phyloP scores from a whole-genome alignment of 495 filamentous ascomycete genomes.

The Lineolata rhizophorae region DNA sequence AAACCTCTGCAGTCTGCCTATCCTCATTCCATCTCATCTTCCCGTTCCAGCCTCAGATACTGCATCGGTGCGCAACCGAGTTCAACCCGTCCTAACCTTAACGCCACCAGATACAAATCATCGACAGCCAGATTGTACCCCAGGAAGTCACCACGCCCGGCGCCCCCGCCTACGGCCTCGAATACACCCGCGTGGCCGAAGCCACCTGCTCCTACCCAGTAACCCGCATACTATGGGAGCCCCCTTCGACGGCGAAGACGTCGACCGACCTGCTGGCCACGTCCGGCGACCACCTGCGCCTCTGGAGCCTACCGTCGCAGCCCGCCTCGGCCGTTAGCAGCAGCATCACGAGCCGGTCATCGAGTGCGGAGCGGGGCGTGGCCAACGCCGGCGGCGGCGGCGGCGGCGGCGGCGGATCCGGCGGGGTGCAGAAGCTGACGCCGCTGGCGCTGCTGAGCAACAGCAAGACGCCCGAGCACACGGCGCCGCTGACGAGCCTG shows the following conservation, averaged over 20 bases:
- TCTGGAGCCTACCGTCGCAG: slow-evolving; percentile 68
- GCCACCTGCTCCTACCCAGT: slow-evolving; percentile 96
- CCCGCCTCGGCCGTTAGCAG: slow-evolving; percentile 28
- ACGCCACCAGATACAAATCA: slow-evolving; percentile 98
- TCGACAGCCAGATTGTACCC: slow-evolving; percentile 60
- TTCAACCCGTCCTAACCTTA: no score
- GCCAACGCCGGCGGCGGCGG: no score
- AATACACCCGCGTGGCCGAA: slow-evolving; percentile 89
- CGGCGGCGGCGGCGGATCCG: no score
- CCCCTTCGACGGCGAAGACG: slow-evolving; percentile 87
- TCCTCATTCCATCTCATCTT: no score
- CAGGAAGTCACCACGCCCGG: slow-evolving; percentile 55
- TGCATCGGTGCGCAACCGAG: no score
- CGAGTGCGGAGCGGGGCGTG: slow-evolving; percentile 32
- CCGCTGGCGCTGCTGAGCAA: slow-evolving; percentile 88
- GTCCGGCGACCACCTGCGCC: slow-evolving; percentile 81
- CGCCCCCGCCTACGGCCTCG: slow-evolving; percentile 49
- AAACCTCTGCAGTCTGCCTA: no score
- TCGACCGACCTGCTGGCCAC: slow-evolving; percentile 92
- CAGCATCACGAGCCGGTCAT: slow-evolving; percentile 53
- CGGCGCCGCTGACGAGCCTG: slow-evolving; percentile 81
- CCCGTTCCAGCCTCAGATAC: no score
- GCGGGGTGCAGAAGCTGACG: slow-evolving; percentile 68
- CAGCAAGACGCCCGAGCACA: slow-evolving; percentile 95
- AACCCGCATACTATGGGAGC: slow-evolving; percentile 91